Base-by-base conservation (phyloP, 1,284 basidiomycete genomes). In the Pseudozyma hubeiensis region DNA sequence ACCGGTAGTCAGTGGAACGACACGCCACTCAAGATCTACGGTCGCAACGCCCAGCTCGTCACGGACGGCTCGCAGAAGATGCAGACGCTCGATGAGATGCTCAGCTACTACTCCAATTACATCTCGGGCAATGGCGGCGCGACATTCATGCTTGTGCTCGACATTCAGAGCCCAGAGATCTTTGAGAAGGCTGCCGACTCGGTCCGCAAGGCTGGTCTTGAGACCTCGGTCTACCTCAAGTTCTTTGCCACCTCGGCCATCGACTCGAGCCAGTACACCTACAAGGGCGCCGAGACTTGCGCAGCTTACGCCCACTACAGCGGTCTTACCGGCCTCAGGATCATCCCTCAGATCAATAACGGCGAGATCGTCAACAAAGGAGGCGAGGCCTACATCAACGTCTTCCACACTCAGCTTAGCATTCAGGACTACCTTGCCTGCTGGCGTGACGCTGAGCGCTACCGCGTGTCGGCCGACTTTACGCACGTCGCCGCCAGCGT, bases 341-440 rank as follows among this genome's bases (percentile, higher is more conserved):
- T 55, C 35, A 47, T 55, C 14, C 53, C 44, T 17, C 53, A 55
- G 45, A 47, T 55, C 53, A 55, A 55, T 34, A 55, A 47, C 29
- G 53, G 53, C 14, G 53, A 46, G 34, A 45, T 54, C 17, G 17
- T 16, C 53, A 54, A 54, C 44, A 46, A 29, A 8, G 24, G 16
- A 17, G 53, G 53, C 10, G 30, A 47, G 35, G 43, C 53, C 19
- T 29, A n/a, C 30, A 55, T 55, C 53, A 40, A 55, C 24, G 45
- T 55, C 45, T 55, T 55, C 53, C 44, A 55, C 19, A 47, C 44
- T 14, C 45, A 55, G 29, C 45, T 55, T 7, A 34, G 34, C 11
- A 47, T 55, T n/a, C 31, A 55, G n/a, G 44, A 55, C 35, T 47
- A 55, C 37, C 45, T 55, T 3, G 53, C 44, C 31, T 47, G 53